Percentiles rank a stretch among this genome's conserved stretches.
Evolutionary conservation across 345 rosid species (phyloP).

Genomic region (Eucalyptus leucophloia): DNA sequence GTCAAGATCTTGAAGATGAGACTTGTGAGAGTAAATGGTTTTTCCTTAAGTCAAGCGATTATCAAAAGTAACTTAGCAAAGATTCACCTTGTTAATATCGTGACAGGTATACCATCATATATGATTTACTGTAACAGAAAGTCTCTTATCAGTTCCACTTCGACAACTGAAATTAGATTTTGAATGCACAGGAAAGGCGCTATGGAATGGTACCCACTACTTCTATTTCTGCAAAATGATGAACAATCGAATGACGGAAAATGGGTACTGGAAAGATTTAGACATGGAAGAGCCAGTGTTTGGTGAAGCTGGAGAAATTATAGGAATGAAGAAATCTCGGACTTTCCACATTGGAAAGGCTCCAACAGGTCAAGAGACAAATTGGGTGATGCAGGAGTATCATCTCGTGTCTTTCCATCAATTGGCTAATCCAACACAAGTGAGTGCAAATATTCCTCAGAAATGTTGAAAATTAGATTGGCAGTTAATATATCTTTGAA

Average conservation of each 20-base stretch:
- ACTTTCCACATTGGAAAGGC: conserved; percentile 3
- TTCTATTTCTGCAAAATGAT: conserved; percentile 18
- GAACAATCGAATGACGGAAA: conserved; percentile 2
- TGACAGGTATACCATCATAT: not conserved
- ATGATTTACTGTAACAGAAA: not conserved
- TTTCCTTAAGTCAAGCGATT: not conserved
- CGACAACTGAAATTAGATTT: not conserved
- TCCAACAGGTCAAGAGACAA: conserved; percentile 3
- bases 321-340: conserved; percentile 20
- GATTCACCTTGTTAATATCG: not conserved
- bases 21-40: not conserved
- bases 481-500: not conserved
- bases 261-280: conserved; percentile 25
- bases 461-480: not conserved
- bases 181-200: conserved; percentile 19
- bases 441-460: not conserved
- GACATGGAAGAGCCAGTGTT: conserved; percentile 13
- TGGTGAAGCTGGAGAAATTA: not conserved
- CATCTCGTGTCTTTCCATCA: not conserved
- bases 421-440: not conserved
- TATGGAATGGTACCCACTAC: conserved; percentile 15
- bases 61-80: not conserved
- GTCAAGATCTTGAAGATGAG: not conserved
- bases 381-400: conserved; percentile 36
- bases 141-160: not conserved